Conservation (phyloP, 495 filamentous ascomycete species). For the Cairneyella variabilis region DNA sequence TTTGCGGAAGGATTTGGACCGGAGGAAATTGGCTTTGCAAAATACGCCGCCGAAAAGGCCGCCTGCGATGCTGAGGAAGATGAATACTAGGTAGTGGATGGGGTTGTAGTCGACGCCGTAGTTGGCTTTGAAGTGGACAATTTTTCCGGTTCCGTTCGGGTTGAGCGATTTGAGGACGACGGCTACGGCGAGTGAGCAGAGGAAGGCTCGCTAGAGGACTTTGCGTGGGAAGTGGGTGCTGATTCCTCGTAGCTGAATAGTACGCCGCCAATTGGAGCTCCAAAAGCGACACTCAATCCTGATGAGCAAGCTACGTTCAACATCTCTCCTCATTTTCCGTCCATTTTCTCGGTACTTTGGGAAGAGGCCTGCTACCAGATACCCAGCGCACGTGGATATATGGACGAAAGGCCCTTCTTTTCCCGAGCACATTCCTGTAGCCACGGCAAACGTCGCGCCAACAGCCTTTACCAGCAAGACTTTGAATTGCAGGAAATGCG, state of each 20-base stretch:
- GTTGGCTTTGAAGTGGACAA: slow-evolving; percentile 57
- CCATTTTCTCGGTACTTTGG: slow-evolving; percentile 51
- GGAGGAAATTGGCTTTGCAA: slow-evolving; percentile 51
- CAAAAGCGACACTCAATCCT: slow-evolving; percentile 54
- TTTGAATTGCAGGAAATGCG: slow-evolving; percentile 49
- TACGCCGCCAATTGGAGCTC: slow-evolving; percentile 56
- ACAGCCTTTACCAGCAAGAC: slow-evolving; percentile 53
- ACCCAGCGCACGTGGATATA: slow-evolving; percentile 53
- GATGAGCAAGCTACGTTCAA: slow-evolving; percentile 51
- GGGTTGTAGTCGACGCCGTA: slow-evolving; percentile 50
- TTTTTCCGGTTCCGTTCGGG: slow-evolving; percentile 52
- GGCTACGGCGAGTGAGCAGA: slow-evolving; percentile 52
- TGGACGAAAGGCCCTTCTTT: slow-evolving; percentile 61
- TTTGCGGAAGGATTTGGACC: slow-evolving; percentile 51
- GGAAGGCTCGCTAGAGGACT: slow-evolving; percentile 54
- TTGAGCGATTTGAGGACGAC: slow-evolving; percentile 53
- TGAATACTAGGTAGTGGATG: slow-evolving; percentile 51
- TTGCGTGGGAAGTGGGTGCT: slow-evolving; percentile 52
- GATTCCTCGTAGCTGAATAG: slow-evolving; percentile 52
- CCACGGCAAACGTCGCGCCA: slow-evolving; percentile 52
- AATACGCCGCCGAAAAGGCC: slow-evolving; percentile 54
- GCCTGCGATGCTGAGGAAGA: slow-evolving; percentile 50
- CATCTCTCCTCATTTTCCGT: slow-evolving; percentile 49
- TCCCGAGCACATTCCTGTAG: slow-evolving; percentile 54
- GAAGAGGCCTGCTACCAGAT: slow-evolving; percentile 46